These are phyloP conservation scores for Crithidia bombi DNA, from an alignment of 208 protist genomes.

Conservation along the genomic window DNA sequence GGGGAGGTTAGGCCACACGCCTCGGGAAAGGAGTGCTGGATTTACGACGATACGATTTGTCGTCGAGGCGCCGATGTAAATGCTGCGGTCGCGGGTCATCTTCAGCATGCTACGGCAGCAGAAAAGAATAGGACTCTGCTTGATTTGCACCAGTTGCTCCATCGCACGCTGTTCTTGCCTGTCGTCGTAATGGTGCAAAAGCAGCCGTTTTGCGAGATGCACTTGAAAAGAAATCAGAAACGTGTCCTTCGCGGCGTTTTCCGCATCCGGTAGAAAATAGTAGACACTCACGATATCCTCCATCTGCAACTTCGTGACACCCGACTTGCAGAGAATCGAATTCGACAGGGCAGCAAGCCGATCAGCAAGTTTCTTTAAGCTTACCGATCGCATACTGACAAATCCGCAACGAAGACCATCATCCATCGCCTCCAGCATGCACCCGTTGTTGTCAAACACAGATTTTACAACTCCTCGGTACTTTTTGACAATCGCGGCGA, in stretches of 20 bases:
- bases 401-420: conserved; percentile 39
- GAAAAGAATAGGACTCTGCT: conserved; percentile 53
- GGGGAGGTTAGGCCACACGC: conserved; percentile 36
- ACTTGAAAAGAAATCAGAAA: conserved; percentile 43
- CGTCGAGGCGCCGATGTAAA: conserved; percentile 24
- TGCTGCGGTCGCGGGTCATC: conserved; percentile 19
- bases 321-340: conserved; percentile 10
- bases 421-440: conserved; percentile 52
- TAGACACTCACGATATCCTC: conserved; percentile 53
- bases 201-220: conserved; percentile 42
- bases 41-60: conserved; percentile 18
- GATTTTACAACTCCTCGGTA: conserved; percentile 25
- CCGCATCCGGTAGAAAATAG: conserved; percentile 51
- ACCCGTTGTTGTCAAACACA: conserved; percentile 41
- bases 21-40: conserved; percentile 25
- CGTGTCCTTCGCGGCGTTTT: conserved; percentile 39
- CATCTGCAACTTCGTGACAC: conserved; percentile 30
- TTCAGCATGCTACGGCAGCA: conserved; percentile 54
- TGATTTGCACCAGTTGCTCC: conserved; percentile 40
- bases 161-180: conserved; percentile 36
- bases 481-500: conserved; percentile 29
- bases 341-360: conserved; percentile 30
- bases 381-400: conserved; percentile 12
- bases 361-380: conserved; percentile 36
- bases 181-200: conserved; percentile 37